These are phyloP conservation scores for Eucommia ulmoides DNA, from an alignment of 257 asterid species.

Conservation along the genomic window DNA sequence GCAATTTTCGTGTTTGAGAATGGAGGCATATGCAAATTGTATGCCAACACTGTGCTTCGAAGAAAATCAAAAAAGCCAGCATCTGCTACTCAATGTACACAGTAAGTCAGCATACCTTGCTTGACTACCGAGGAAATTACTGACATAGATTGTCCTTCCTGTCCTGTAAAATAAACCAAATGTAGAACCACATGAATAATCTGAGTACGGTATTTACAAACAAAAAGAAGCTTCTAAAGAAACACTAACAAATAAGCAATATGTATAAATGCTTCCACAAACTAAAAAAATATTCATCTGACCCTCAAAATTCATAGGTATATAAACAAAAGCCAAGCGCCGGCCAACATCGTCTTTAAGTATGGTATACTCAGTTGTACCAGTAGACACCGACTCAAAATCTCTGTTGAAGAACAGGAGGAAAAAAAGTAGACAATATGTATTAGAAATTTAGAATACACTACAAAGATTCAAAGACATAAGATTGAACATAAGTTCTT, in stretches of 20 bases:
- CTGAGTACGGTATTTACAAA: background rate
- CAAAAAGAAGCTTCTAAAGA: background rate
- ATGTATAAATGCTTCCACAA: too few species aligned
- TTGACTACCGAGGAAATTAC: conserved; percentile 50
- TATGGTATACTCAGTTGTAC: conserved; percentile 64
- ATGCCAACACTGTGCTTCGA: too few species aligned
- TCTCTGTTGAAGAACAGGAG: conserved; percentile 37
- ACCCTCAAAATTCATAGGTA: conserved; percentile 94
- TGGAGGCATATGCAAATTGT: too few species aligned
- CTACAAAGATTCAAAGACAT: too few species aligned
- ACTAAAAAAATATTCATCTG: too few species aligned
- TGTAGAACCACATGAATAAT: conserved; percentile 5
- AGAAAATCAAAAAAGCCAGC: too few species aligned
- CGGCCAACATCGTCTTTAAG: conserved; percentile 73
- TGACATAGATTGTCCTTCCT: conserved; percentile 77
- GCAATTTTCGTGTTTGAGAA: too few species aligned
- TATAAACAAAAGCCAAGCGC: conserved; percentile 55
- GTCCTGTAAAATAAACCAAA: conserved; percentile 37
- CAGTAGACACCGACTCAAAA: conserved; percentile 43
- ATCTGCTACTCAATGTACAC: too few species aligned
- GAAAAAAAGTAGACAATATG: conserved; percentile 5
- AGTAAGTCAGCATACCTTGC: too few species aligned
- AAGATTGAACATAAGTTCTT: too few species aligned
- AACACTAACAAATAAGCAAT: too few species aligned
- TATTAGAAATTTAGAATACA: too few species aligned